Conservation (phyloP, 306 rosid genomes). For the Vachellia pachyceras region DNA sequence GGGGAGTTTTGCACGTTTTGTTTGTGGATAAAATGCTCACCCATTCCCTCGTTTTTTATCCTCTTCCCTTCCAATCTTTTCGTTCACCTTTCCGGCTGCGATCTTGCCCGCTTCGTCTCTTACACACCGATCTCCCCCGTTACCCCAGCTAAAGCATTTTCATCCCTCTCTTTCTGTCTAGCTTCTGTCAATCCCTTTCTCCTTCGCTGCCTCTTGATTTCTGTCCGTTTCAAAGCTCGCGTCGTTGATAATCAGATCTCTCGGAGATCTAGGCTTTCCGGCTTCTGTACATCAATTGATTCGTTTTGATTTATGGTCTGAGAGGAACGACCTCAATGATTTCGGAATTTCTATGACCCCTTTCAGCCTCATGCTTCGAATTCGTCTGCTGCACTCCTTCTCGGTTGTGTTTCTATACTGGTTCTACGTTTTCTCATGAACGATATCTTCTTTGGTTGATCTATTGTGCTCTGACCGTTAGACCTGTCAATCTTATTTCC, state of each 20-base stretch:
- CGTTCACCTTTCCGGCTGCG: neutral
- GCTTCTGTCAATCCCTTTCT: neutral
- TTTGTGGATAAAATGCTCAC: conserved; percentile 31
- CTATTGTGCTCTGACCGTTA: neutral
- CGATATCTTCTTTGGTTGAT: conserved; percentile 10
- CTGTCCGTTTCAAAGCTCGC: neutral
- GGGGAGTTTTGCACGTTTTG: conserved; percentile 39
- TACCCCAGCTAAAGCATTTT: neutral
- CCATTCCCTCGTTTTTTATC: neutral
- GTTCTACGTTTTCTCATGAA: conserved; percentile 76
- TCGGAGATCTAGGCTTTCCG: conserved; percentile 28
- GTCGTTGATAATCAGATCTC: neutral
- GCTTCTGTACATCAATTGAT: neutral
- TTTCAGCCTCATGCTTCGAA: conserved; percentile 46
- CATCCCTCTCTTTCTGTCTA: neutral
- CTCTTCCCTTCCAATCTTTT: conserved; percentile 20
- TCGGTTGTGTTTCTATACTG: conserved; percentile 58
- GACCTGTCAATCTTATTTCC: conserved; percentile 14
- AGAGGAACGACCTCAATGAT: conserved; percentile 38
- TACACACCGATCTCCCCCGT: neutral
- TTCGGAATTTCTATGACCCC: conserved; percentile 45
- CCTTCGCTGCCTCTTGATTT: neutral
- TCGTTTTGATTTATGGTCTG: neutral
- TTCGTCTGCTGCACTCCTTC: conserved; percentile 54
- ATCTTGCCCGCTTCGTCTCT: neutral